Percentiles rank a stretch among this genome's conserved stretches.
These are phyloP conservation scores for Umbelopsis vinacea DNA, from an alignment of 192 early-diverging fungal species.

Conservation along the genomic window DNA sequence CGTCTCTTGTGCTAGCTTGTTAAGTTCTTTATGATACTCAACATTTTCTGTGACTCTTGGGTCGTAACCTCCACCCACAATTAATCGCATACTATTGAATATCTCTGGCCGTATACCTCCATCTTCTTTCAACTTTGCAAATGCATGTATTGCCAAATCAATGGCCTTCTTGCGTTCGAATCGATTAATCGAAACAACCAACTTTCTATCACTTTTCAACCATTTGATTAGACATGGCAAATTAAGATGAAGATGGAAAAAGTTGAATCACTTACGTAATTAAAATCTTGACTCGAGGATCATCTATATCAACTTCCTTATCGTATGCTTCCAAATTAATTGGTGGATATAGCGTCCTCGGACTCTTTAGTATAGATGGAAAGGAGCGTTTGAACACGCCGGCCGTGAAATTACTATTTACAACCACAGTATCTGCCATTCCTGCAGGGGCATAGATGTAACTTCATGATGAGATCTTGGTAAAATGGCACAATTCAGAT, in stretches of 20 bases:
- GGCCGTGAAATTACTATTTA: constrained; percentile 91
- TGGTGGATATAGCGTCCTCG: constrained; percentile 84
- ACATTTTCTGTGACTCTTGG: constrained; percentile 84
- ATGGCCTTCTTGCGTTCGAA: constrained; percentile 96
- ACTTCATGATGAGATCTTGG: too few species aligned
- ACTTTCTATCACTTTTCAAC: constrained; percentile 31
- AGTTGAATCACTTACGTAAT: constrained; percentile 33
- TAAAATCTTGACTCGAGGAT: constrained; percentile 59
- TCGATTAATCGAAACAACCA: constrained; percentile 89
- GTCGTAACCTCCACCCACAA: constrained; percentile 95
- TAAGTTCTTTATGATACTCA: constrained; percentile 76
- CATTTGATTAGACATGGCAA: background rate
- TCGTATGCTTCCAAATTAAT: constrained; percentile 80
- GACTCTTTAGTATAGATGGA: constrained; percentile 57
- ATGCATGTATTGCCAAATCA: constrained; percentile 75
- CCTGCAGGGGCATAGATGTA: constrained; percentile 42
- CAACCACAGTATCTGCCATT: constrained; percentile 88
- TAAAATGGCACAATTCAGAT: too few species aligned
- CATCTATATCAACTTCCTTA: constrained; percentile 51
- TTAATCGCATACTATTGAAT: constrained; percentile 55
- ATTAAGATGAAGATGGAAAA: background rate
- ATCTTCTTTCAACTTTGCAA: constrained; percentile 53
- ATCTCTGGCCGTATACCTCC: constrained; percentile 16
- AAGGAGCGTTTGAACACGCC: constrained; percentile 76
- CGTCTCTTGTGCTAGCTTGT: constrained; percentile 50